Conservation (phyloP, 1,284 basidiomycete genomes). For the Xerocomus nothofagi region DNA sequence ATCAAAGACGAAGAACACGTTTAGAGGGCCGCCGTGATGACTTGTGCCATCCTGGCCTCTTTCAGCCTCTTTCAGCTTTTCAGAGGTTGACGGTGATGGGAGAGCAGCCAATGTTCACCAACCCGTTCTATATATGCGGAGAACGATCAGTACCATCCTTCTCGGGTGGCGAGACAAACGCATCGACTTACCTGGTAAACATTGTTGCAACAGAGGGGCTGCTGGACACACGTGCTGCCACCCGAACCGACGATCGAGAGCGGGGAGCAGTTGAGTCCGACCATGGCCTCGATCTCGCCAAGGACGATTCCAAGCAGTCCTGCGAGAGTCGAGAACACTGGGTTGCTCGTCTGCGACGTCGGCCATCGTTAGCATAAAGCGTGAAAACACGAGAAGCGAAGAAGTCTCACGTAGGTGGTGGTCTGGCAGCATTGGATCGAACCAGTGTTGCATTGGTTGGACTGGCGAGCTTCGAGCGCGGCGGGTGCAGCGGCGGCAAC, state of each 20-base stretch:
- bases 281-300: not conserved
- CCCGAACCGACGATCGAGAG: not conserved
- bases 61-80: no score
- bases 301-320: not conserved
- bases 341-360: not conserved
- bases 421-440: no score
- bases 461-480: no score
- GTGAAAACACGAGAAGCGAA: not conserved
- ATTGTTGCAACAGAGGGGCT: not conserved
- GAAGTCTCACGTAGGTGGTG: not conserved
- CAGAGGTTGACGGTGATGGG: not conserved
- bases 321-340: fast-evolving
- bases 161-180: not conserved
- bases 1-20: no score
- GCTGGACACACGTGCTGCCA: not conserved
- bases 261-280: not conserved
- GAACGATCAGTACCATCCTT: not conserved
- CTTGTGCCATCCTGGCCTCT: no score
- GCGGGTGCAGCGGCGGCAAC: no score
- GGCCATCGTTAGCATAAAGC: not conserved
- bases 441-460: no score
- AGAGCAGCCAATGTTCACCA: not conserved
- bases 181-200: not conserved
- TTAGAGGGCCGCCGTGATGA: no score
- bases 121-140: not conserved